phyloP scores from a whole-genome alignment of 305 asterid species.

The Andrographis paniculata region DNA sequence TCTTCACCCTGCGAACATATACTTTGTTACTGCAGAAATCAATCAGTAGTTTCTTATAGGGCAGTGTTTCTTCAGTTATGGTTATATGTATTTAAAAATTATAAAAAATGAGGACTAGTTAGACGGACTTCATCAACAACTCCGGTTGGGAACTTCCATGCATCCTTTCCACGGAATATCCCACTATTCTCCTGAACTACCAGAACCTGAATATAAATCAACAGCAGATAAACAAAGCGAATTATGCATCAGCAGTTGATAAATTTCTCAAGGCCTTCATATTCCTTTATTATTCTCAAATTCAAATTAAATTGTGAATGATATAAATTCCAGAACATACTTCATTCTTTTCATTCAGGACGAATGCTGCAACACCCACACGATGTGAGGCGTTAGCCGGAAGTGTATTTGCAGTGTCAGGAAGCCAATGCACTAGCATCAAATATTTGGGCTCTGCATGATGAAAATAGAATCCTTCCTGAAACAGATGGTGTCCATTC shows the following conservation, averaged over 20 bases:
- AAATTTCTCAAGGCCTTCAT: background rate
- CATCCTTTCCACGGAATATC: constrained; percentile 61
- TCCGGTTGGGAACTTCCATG: constrained; percentile 95
- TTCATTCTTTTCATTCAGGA: constrained; percentile 69
- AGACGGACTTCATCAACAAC: constrained; percentile 85
- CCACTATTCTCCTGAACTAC: constrained; percentile 94
- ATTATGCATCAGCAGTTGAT: too few relatives aligned
- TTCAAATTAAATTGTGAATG: background rate
- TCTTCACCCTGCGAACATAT: constrained; percentile 73
- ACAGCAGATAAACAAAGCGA: background rate
- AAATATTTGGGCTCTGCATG: constrained; percentile 85
- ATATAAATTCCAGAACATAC: constrained; percentile 21
- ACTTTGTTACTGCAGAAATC: constrained; percentile 10
- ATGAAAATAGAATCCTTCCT: constrained; percentile 95
- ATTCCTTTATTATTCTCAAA: background rate
- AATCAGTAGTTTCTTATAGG: constrained; percentile 7
- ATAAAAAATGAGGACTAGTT: too few relatives aligned
- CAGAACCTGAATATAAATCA: constrained; percentile 40
- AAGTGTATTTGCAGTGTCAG: constrained; percentile 44
- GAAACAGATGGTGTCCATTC: constrained; percentile 19
- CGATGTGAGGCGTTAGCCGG: constrained; percentile 88
- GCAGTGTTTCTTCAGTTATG: constrained; percentile 4
- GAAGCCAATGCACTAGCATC: constrained; percentile 95
- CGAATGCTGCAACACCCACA: constrained; percentile 90
- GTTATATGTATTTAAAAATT: too few relatives aligned